Conservation (phyloP, 257 asterid genomes). For the Solanum appendiculatum region DNA sequence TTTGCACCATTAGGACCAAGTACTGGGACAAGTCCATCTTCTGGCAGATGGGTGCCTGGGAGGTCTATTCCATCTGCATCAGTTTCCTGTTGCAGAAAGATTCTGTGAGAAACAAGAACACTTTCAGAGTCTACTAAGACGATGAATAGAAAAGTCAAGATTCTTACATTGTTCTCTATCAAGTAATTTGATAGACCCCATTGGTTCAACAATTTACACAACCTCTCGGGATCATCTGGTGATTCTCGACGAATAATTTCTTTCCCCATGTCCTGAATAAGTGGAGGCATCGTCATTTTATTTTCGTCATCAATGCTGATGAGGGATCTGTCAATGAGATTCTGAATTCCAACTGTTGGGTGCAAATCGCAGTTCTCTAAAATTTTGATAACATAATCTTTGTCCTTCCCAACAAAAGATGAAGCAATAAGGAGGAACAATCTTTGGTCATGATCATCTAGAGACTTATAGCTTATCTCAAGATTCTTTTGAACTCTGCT, state of each 20-base stretch:
- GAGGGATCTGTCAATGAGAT: slow-evolving; percentile 8
- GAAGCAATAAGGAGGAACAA: slow-evolving; percentile 2
- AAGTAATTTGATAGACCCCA: neutral
- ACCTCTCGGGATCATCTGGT: neutral
- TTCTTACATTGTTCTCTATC: neutral
- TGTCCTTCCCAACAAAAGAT: slow-evolving; percentile 7
- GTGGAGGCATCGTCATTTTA: neutral
- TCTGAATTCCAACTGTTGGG: slow-evolving; percentile 6
- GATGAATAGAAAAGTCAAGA: neutral
- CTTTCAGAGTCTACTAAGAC: neutral
- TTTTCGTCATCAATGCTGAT: neutral
- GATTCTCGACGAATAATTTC: slow-evolving; percentile 8
- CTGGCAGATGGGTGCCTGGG: neutral
- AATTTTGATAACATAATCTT: neutral
- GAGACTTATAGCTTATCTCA: slow-evolving; percentile 1
- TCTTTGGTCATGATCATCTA: neutral
- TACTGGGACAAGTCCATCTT: neutral
- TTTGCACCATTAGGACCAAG: neutral
- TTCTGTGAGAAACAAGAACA: neutral
- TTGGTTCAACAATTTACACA: neutral
- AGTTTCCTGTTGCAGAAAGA: neutral
- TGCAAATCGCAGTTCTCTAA: slow-evolving; percentile 1
- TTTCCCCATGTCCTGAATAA: slow-evolving; percentile 4
- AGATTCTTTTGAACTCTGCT: slow-evolving; percentile 1
- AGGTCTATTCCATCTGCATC: neutral